Evolutionary conservation across 2,329 filamentous ascomycete genomes (phyloP).

Genomic region (Aspergillus hiratsukae): DNA sequence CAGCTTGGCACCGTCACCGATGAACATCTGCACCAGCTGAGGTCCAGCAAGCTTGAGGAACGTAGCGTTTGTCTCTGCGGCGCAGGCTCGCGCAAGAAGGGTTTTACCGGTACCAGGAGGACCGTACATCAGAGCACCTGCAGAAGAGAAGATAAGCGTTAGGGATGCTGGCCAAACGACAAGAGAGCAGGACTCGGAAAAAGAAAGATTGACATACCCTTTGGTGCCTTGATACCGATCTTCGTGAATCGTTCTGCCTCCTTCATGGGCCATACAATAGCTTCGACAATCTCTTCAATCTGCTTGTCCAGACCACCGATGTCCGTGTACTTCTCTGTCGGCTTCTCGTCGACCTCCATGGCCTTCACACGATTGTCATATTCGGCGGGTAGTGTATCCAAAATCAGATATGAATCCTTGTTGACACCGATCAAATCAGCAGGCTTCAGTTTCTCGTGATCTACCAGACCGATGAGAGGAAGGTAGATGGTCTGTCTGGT

Average conservation of each 20-base stretch:
- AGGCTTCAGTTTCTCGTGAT: constrained; percentile 90
- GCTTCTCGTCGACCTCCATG: constrained; percentile 99
- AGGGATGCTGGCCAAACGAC: constrained; percentile 4
- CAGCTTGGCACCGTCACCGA: constrained; percentile 95
- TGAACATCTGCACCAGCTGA: constrained; percentile 99
- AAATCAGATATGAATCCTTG: constrained; percentile 96
- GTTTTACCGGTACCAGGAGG: constrained; percentile 48
- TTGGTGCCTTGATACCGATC: constrained; percentile 98
- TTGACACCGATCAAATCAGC: constrained; percentile 97
- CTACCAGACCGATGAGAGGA: constrained; percentile 92
- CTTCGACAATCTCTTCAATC: constrained; percentile 97
- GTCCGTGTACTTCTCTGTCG: constrained; percentile 97
- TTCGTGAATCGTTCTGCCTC: constrained; percentile 99
- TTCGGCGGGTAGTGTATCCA: constrained; percentile 94
- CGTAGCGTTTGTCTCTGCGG: constrained; percentile 94
- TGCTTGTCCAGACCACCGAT: constrained; percentile 97
- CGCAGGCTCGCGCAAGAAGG: constrained; percentile 82
- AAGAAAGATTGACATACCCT: constrained; percentile 59
- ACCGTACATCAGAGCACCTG: constrained; percentile 97
- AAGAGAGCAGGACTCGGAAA: background rate
- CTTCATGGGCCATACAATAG: constrained; percentile 99
- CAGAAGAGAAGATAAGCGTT: constrained; percentile 5
- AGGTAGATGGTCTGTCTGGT: constrained; percentile 98
- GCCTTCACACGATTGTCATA: constrained; percentile 99
- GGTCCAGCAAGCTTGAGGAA: constrained; percentile 98